Conservation (phyloP, 148 eudicot species). For the Rhododendron ovatum region DNA sequence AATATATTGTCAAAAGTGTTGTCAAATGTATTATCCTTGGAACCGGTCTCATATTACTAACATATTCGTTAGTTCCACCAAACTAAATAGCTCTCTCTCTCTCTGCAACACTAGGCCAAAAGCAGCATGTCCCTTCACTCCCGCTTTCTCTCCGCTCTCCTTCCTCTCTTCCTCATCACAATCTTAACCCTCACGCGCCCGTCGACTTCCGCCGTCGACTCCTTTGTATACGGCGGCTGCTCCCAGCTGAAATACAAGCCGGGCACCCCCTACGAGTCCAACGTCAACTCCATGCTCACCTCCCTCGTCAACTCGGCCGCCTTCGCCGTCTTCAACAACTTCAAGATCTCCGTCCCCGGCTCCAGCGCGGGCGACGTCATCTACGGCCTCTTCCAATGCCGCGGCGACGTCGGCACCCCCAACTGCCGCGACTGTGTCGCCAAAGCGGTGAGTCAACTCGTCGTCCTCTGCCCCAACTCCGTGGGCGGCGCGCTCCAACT, state of each 20-base stretch:
- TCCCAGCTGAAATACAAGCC: slow-evolving; percentile 29
- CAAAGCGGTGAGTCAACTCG: slow-evolving; percentile 30
- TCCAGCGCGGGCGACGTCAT: slow-evolving; percentile 19
- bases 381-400: slow-evolving; percentile 47
- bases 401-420: slow-evolving; percentile 26
- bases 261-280: slow-evolving; percentile 33
- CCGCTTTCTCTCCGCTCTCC: slow-evolving; percentile 7
- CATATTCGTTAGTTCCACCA: neutral
- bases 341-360: slow-evolving; percentile 31
- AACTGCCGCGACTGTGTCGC: slow-evolving; percentile 36
- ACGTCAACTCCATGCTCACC: slow-evolving; percentile 43
- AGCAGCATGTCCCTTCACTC: neutral
- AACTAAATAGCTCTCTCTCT: neutral
- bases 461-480: slow-evolving; percentile 23
- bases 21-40: too few species aligned
- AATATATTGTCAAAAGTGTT: too few species aligned
- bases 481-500: slow-evolving; percentile 45
- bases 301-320: slow-evolving; percentile 47
- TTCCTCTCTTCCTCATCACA: slow-evolving; percentile 3
- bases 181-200: neutral
- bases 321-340: slow-evolving; percentile 30
- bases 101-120: neutral
- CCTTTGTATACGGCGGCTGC: slow-evolving; percentile 48
- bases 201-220: slow-evolving; percentile 14
- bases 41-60: too few species aligned